Evolutionary conservation across 192 early-diverging fungal species (phyloP).

Genomic region (Coemansia sp.): DNA sequence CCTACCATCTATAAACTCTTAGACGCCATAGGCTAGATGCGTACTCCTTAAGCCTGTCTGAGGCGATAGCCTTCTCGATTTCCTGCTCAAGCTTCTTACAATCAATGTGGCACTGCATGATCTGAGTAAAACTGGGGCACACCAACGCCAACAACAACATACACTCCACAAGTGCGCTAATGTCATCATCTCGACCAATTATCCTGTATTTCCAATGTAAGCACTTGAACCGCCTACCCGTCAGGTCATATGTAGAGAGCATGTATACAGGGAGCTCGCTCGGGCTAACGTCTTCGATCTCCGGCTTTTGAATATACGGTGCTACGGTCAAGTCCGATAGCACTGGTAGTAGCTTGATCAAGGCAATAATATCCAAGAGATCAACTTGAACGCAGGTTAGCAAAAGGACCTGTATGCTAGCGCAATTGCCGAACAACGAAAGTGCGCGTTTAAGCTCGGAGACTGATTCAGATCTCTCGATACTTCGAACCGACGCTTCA

Average conservation of each 20-base stretch:
- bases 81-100: background rate
- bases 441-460: background rate
- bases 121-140: background rate
- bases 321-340: background rate
- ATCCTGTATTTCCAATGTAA: too few relatives aligned
- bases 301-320: background rate
- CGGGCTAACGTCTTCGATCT: background rate
- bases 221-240: background rate
- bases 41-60: background rate
- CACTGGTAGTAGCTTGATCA: background rate
- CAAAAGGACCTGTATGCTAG: background rate
- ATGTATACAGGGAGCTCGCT: background rate
- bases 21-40: background rate
- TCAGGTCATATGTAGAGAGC: background rate
- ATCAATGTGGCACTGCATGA: too few relatives aligned
- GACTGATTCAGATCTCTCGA: background rate
- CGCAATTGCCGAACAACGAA: background rate
- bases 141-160: background rate
- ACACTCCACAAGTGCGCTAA: background rate
- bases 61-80: background rate
- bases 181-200: background rate
- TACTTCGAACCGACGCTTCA: background rate
- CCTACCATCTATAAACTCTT: background rate
- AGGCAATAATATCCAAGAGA: background rate
- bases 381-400: background rate